Conservation (phyloP, 2,329 filamentous ascomycete genomes). For the Didymella sp. region DNA sequence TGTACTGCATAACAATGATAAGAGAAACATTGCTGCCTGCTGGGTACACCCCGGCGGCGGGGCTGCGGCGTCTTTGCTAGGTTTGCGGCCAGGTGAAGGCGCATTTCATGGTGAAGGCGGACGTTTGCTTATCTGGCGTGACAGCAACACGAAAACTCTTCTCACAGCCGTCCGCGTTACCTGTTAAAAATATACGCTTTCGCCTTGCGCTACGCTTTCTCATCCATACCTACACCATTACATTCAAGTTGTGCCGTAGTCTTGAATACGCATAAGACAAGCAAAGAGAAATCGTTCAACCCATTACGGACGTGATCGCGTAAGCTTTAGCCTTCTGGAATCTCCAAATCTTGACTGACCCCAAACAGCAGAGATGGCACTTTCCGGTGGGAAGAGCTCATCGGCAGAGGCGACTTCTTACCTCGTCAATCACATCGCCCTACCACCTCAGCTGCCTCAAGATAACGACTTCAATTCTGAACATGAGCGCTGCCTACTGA, state of each 20-base stretch:
- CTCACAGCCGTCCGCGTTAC: neutral
- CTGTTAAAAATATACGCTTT: neutral
- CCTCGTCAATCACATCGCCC: slow-evolving; percentile 54
- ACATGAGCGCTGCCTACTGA: slow-evolving; percentile 26
- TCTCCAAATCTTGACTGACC: too few species aligned
- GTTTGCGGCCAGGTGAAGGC: neutral
- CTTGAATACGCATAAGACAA: too few species aligned
- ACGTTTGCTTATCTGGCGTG: slow-evolving; percentile 4
- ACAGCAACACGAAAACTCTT: neutral
- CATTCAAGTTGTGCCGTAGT: too few species aligned
- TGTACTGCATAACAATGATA: too few species aligned
- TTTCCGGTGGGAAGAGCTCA: too few species aligned
- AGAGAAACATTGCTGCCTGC: slow-evolving; percentile 3
- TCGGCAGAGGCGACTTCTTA: slow-evolving; percentile 16
- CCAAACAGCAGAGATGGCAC: too few species aligned
- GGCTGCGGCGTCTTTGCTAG: neutral
- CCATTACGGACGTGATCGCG: too few species aligned
- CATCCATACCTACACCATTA: too few species aligned
- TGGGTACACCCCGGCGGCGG: neutral
- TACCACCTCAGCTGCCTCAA: slow-evolving; percentile 59
- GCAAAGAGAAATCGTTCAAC: too few species aligned
- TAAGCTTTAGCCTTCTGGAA: too few species aligned
- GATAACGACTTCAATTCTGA: slow-evolving; percentile 30
- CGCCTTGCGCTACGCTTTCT: neutral
- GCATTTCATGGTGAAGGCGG: slow-evolving; percentile 7